Evolutionary conservation across 305 asterid species (phyloP).

Genomic region (Petunia hybrid): DNA sequence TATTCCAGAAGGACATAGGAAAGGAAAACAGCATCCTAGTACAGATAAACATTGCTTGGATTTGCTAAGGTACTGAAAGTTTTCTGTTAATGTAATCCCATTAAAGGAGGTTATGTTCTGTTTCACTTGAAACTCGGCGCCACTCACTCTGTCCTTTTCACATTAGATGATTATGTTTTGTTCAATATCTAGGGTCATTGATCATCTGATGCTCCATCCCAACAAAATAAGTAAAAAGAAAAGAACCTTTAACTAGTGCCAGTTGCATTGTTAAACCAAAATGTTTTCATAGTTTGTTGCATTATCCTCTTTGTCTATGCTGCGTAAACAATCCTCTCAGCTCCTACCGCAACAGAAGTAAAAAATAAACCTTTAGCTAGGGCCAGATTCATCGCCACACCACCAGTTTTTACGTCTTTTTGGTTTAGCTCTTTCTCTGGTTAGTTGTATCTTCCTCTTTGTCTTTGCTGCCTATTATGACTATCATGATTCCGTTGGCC

Average conservation of each 20-base stretch:
- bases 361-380: conserved; percentile 12
- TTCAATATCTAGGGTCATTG: conserved; percentile 10
- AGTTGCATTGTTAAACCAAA: conserved; percentile 6
- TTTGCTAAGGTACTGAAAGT: conserved; percentile 73
- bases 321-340: background rate
- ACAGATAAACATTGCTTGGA: conserved; percentile 95
- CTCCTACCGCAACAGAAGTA: conserved; percentile 15
- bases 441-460: conserved; percentile 20
- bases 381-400: background rate
- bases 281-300: conserved; percentile 2
- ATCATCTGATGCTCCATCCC: conserved; percentile 3
- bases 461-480: conserved; percentile 16
- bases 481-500: conserved; percentile 16
- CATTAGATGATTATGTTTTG: conserved; percentile 2
- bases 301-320: conserved; percentile 23
- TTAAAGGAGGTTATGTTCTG: background rate
- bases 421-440: background rate
- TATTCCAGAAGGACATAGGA: conserved; percentile 67
- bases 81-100: background rate
- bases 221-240: conserved; percentile 22
- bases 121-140: conserved; percentile 12
- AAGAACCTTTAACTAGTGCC: conserved; percentile 23
- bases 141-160: background rate
- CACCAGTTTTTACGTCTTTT: background rate
- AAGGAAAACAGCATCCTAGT: conserved; percentile 92